Evolutionary conservation across 2,329 filamentous ascomycete genomes (phyloP), one percentile per base, ranked within the genome.

Genomic region (Aureobasidium melanogenum): DNA sequence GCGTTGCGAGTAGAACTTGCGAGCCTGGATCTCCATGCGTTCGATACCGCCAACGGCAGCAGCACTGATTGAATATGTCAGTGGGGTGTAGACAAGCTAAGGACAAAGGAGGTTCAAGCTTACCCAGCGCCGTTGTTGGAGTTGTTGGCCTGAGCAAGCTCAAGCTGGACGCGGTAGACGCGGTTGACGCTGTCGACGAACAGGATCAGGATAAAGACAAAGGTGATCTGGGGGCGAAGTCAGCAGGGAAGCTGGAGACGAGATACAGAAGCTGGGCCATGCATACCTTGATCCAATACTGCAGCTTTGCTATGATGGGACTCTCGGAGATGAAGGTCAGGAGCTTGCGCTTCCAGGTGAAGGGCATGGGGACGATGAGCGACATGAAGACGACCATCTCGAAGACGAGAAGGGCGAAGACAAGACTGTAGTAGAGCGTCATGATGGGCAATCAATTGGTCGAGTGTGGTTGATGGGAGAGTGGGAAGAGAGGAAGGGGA

Each of bases 1-100:
- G 77, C 94, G 92, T 81, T 99, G 93, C 64, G 92, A 96, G 84
- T 99, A 99, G 83, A 99, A 99, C 80, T 99, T 99, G 83, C 94
- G 91, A 67, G 94, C 93, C 78, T 99, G 94, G 57, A 97, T 93
- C 79, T 99, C 94, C 84, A 96, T 91, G 66, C 94, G 93, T 75
- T 97, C 94, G 73, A 90, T 88, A 66, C 94, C 79, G 50, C 77
- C 93, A 70, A 97, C 85, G 63, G 92, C 86, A 56, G 86, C 84
- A 62, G 82, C 80, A 72, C 88, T 85, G 68, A 65, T 57, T 4
- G 19, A 9, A n/a, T 44, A 5, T 38, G 62, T 71, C 54, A 70
- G 66, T 39, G 48, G 28, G 15, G 17, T n/a, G 41, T 2, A 14
- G 5, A 32, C 26, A n/a, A 56, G 34, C 8, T 17, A 3, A 3